Evolutionary conservation across 768 basidiomycete species (phyloP).

Genomic region (Tricholoma hemisulphureum): DNA sequence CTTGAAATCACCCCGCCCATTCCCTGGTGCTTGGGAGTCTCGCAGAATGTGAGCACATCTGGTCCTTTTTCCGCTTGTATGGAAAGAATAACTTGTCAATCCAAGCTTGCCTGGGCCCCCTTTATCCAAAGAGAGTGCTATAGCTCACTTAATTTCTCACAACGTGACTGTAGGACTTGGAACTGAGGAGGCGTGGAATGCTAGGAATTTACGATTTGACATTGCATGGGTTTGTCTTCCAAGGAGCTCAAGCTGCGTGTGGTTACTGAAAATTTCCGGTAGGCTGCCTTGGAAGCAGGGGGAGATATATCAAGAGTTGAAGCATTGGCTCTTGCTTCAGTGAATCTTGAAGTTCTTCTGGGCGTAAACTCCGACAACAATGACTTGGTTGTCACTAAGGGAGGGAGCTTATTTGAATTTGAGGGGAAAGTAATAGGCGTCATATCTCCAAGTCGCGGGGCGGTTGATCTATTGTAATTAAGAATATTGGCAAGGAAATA

Average conservation of each 20-base stretch:
- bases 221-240: slow-evolving; percentile 66
- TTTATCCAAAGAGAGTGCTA: slow-evolving; percentile 50
- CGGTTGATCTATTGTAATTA: slow-evolving; percentile 18
- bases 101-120: slow-evolving; percentile 71
- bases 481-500: slow-evolving; percentile 1
- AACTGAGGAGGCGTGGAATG: slow-evolving; percentile 61
- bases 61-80: neutral
- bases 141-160: slow-evolving; percentile 61
- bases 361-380: slow-evolving; percentile 35
- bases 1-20: slow-evolving; percentile 57
- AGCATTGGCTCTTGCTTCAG: slow-evolving; percentile 46
- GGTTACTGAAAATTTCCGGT: neutral
- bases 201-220: slow-evolving; percentile 80
- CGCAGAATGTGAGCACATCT: slow-evolving; percentile 51
- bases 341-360: slow-evolving; percentile 42
- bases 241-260: neutral
- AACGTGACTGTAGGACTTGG: slow-evolving; percentile 75
- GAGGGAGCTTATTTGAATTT: slow-evolving; percentile 51
- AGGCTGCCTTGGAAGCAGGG: slow-evolving; percentile 46
- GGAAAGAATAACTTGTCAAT: neutral
- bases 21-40: slow-evolving; percentile 71
- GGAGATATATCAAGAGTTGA: slow-evolving; percentile 41
- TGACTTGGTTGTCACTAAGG: slow-evolving; percentile 59
- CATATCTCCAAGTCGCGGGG: slow-evolving; percentile 45
- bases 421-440: slow-evolving; percentile 50